Evolutionary conservation across 1,284 basidiomycete species (phyloP).

Genomic region (Trametes pubescens): DNA sequence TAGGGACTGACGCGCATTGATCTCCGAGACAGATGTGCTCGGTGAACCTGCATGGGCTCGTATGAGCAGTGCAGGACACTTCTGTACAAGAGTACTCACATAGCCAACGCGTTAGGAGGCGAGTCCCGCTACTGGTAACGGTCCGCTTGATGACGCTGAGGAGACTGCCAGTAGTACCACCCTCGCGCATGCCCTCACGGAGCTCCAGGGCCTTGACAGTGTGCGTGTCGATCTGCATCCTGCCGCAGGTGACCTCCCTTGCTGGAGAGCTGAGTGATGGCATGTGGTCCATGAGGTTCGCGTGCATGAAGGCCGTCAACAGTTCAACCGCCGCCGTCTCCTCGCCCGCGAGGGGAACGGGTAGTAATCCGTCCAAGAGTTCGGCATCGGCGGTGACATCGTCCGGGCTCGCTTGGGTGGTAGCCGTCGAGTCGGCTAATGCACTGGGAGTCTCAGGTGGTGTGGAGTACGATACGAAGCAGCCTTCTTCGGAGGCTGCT

Average conservation of each 20-base stretch:
- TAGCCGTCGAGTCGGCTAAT: not conserved
- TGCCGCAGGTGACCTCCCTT: constrained; percentile 61
- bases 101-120: constrained; percentile 79
- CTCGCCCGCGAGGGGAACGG: constrained; percentile 24
- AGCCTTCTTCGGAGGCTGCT: constrained; percentile 59
- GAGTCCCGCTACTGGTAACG: constrained; percentile 80
- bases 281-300: constrained; percentile 83
- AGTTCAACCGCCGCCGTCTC: constrained; percentile 72
- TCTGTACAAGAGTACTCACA: constrained; percentile 56
- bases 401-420: constrained; percentile 22
- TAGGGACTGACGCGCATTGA: constrained; percentile 78
- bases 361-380: constrained; percentile 11
- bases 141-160: constrained; percentile 84
- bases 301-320: constrained; percentile 74
- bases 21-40: constrained; percentile 78
- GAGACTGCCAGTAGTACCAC: constrained; percentile 78
- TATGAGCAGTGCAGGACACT: constrained; percentile 4
- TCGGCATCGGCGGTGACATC: constrained; percentile 22
- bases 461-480: constrained; percentile 57
- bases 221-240: constrained; percentile 92
- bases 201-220: constrained; percentile 93
- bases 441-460: constrained; percentile 22
- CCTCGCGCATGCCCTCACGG: constrained; percentile 78
- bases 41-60: constrained; percentile 70
- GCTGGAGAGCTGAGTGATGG: constrained; percentile 68